Percentiles rank a stretch among this genome's conserved stretches.
phyloP scores from a whole-genome alignment of 108 stramenopile species.

The Nannochloropsis salina region DNA sequence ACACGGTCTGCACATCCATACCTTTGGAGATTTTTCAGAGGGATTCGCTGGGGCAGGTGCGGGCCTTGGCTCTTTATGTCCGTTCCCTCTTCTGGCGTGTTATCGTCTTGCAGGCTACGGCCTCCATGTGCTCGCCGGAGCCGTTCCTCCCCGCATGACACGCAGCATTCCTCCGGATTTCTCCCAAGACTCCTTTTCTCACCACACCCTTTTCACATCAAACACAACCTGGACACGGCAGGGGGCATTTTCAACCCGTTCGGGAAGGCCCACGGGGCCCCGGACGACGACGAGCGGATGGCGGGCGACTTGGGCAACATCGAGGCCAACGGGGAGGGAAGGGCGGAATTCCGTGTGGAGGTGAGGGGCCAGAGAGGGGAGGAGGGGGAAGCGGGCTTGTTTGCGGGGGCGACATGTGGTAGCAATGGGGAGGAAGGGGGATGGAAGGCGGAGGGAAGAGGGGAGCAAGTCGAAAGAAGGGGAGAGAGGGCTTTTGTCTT shows the following conservation, averaged over 20 bases:
- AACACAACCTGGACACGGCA: constrained; percentile 17
- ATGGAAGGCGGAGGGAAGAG: too few relatives aligned
- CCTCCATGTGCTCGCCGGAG: too few relatives aligned
- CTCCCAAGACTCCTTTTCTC: background rate
- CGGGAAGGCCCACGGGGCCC: constrained; percentile 66
- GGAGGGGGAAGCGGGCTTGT: background rate
- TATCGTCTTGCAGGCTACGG: background rate
- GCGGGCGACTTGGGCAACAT: constrained; percentile 79
- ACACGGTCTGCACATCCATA: constrained; percentile 75
- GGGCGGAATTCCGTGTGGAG: constrained; percentile 45
- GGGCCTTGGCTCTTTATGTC: background rate
- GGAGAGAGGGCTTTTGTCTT: too few relatives aligned
- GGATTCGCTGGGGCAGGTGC: constrained; percentile 56
- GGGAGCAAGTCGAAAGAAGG: too few relatives aligned
- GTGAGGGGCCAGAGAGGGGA: background rate
- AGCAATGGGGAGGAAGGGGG: too few relatives aligned
- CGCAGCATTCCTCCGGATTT: background rate
- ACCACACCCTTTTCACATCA: background rate
- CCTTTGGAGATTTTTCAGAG: constrained; percentile 71
- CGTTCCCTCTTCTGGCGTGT: background rate
- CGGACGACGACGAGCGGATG: constrained; percentile 73
- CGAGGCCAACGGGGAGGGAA: constrained; percentile 58
- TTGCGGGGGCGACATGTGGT: too few relatives aligned
- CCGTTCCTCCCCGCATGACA: too few relatives aligned
- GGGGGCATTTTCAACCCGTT: constrained; percentile 88